These are phyloP conservation scores for Aspergillus wentii DNA, from an alignment of 495 filamentous ascomycete species.

Conservation along the genomic window DNA sequence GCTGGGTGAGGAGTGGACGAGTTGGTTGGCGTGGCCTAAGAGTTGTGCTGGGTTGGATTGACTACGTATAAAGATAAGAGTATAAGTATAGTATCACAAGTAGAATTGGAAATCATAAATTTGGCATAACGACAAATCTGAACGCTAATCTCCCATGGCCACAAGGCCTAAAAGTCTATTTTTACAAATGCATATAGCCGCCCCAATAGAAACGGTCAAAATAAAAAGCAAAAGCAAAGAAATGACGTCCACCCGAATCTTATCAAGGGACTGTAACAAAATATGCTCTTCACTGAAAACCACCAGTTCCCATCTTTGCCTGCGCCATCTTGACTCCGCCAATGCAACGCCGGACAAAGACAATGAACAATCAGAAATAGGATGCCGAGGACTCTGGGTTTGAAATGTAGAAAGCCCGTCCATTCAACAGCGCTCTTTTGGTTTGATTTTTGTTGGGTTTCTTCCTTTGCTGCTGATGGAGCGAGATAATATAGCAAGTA, in stretches of 20 bases:
- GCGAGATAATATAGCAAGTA: constrained; percentile 6
- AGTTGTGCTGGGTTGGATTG: too few relatives aligned
- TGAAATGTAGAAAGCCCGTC: constrained; percentile 5
- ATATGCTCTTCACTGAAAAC: constrained; percentile 17
- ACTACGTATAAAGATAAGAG: neutral
- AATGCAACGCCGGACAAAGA: constrained; percentile 22
- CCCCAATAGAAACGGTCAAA: too few relatives aligned
- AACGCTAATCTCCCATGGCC: constrained; percentile 39
- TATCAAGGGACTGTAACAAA: constrained; percentile 6
- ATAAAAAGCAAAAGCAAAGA: constrained; percentile 2
- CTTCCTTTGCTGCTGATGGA: neutral
- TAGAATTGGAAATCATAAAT: constrained; percentile 28
- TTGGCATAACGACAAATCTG: constrained; percentile 32
- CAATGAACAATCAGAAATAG: constrained; percentile 17
- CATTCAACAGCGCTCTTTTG: constrained; percentile 6
- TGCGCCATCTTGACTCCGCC: constrained; percentile 20
- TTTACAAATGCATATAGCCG: constrained; percentile 28
- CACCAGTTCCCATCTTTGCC: constrained; percentile 17
- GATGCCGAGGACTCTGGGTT: constrained; percentile 5
- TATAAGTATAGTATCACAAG: neutral
- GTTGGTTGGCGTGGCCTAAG: too few relatives aligned
- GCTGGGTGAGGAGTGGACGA: too few relatives aligned
- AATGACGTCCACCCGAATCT: constrained; percentile 4
- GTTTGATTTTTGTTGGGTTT: constrained; percentile 8
- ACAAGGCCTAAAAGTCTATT: constrained; percentile 34